phyloP scores from a whole-genome alignment of 148 eudicot species.

The Diospyros kaki region DNA sequence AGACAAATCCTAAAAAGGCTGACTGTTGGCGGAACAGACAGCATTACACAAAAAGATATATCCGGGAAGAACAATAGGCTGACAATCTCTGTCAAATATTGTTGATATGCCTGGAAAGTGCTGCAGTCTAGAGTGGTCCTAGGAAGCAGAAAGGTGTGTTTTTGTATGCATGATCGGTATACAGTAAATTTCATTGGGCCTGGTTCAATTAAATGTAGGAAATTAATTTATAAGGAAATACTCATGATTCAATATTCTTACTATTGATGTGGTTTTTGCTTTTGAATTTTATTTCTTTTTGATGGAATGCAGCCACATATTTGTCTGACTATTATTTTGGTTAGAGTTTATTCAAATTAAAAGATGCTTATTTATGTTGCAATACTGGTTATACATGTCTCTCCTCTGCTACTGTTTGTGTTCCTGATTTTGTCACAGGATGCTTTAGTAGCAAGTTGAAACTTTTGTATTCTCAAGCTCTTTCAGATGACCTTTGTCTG shows the following conservation, averaged over 20 bases:
- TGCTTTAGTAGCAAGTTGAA: background rate
- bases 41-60: background rate
- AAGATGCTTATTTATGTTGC: background rate
- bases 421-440: background rate
- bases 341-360: background rate
- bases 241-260: background rate
- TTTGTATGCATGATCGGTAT: background rate
- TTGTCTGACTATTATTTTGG: background rate
- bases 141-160: background rate
- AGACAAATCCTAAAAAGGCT: background rate
- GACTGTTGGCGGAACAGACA: background rate
- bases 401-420: background rate
- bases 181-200: background rate
- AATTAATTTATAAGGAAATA: background rate
- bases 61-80: background rate
- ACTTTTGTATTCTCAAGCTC: background rate
- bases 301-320: background rate
- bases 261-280: background rate
- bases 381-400: background rate
- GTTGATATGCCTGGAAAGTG: background rate
- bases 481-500: constrained; percentile 1
- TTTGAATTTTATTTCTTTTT: background rate
- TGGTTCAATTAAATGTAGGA: background rate
- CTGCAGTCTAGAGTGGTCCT: background rate
- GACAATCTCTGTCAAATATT: background rate